Base-by-base conservation (phyloP, 2,329 filamentous ascomycete species). In the Cordyceps farinosa region DNA sequence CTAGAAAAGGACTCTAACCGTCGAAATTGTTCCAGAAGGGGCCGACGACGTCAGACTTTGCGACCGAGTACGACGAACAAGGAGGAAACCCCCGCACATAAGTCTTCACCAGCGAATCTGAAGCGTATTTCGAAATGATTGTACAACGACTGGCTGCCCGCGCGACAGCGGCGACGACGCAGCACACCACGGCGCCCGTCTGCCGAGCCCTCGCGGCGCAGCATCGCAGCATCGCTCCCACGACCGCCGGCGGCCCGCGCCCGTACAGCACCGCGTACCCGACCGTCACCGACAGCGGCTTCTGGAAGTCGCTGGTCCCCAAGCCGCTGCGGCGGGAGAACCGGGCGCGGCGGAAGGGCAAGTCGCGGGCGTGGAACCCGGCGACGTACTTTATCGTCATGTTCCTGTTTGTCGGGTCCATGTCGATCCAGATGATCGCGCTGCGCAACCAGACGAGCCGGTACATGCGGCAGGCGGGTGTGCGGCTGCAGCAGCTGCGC, bases 401-500 rank as follows among this genome's bases (percentile, higher is more conserved):
- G 66, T 92, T 92, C 71, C 80, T 92, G 47, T 83, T 98, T 66
- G 94, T 98, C 67, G 96, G 96, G 4, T 97, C 92, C 66, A 96
- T 97, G 82, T 91, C 94, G 15, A 97, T 99, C 69, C 91, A 97
- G 70, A 90, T 95, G 82, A 89, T 99, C 71, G 83, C 87, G 42
- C 75, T 98, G 70, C 89, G 88, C 70, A 90, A 90, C 69, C 88
- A 93, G 57, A 90, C 88, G 71, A 81, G 83, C 38, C 86, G 87
- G 10, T 93, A 90, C 69, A 86, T 82, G 71, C 86, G 93, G 57
- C 87, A 87, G 68, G 88, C 92, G 5, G 90, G 97, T 69, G 87
- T 90, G 7, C 89, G 90, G 72, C 90, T 99, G 66, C 84, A 82
- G 3, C 72, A 92, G 36, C 76, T 99, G 64, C 85, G 85, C 45